Evolutionary conservation across 2,329 filamentous ascomycete genomes (phyloP), one percentile per base, ranked within the genome.

Genomic region (Trichoderma pleuroti): DNA sequence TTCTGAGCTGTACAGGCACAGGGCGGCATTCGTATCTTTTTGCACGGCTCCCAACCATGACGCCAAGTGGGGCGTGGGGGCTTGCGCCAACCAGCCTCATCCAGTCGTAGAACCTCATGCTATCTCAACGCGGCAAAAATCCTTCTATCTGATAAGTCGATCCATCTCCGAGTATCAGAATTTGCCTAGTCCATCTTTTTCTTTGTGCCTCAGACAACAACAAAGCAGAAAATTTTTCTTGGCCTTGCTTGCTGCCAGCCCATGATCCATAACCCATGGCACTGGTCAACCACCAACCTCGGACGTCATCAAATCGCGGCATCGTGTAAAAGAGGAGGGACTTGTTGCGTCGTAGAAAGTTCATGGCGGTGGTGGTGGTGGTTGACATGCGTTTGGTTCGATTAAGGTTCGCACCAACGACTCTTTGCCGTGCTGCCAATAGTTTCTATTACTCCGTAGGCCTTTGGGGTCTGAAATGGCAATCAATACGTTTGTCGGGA

Each of bases 141-240:
- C 60, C 59, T n/a, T 62, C 64, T 64, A 68, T 68, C 70, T 32
- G 74, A 70, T 54, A 74, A 71, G 63, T 71, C 71, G 72, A 66
- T 68, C 64, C 65, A 70, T 61, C 61, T 63, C 42, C 52, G 36
- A 68, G 65, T 68, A 21, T 34, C 56, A 52, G 26, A 60, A 61
- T 26, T 46, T 26, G 56, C 65, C 65, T 68, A 68, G 65, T 26
- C 34, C 12, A n/a, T 36, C 30, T n/a, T 28, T 36, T 59, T 67
- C 26, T 72, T 72, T 54, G 62, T 75, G 74, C 74, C 73, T 75
- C 72, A 74, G 74, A 75, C 74, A 74, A 71, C 74, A 65, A 72
- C 61, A 52, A 39, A 30, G 62, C 28, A 59, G 36, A 57, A 65
- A 71, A 72, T 54, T 71, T 73, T 72, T 71, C 59, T 14, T 30